Conservation (phyloP, 495 filamentous ascomycete species). For the Penicillium robsamsonii region DNA sequence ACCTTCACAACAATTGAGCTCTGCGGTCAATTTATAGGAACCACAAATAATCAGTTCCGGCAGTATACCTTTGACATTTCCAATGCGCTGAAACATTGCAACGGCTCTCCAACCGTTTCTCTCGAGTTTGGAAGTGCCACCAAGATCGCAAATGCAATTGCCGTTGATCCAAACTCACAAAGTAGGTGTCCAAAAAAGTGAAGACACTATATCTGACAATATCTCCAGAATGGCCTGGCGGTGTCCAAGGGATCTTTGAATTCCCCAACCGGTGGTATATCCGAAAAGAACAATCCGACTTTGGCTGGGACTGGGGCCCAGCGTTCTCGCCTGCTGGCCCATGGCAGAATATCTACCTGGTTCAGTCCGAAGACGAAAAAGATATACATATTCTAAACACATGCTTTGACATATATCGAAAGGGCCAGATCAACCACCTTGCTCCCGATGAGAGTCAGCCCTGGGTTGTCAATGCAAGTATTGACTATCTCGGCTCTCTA, state of each 20-base stretch:
- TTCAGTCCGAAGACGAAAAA: slow-evolving; percentile 49
- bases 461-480: slow-evolving; percentile 69
- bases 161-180: slow-evolving; percentile 52
- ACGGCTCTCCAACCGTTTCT: slow-evolving; percentile 37
- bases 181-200: slow-evolving; percentile 23
- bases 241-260: slow-evolving; percentile 41
- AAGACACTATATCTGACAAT: not conserved
- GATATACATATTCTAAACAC: slow-evolving; percentile 56
- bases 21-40: slow-evolving; percentile 59
- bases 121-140: slow-evolving; percentile 59
- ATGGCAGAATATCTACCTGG: slow-evolving; percentile 60
- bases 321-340: slow-evolving; percentile 65
- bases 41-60: slow-evolving; percentile 69
- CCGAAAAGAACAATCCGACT: slow-evolving; percentile 68
- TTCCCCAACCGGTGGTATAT: slow-evolving; percentile 61
- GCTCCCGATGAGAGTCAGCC: slow-evolving; percentile 58
- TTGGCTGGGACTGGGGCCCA: slow-evolving; percentile 73
- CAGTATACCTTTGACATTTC: slow-evolving; percentile 70
- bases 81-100: slow-evolving; percentile 46
- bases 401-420: slow-evolving; percentile 58
- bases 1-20: slow-evolving; percentile 63
- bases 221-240: slow-evolving; percentile 43
- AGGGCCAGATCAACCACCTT: slow-evolving; percentile 59
- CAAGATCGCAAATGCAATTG: slow-evolving; percentile 53
- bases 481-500: slow-evolving; percentile 58